Evolutionary conservation across 768 basidiomycete genomes (phyloP).

Genomic region (Austroboletus eburneus): DNA sequence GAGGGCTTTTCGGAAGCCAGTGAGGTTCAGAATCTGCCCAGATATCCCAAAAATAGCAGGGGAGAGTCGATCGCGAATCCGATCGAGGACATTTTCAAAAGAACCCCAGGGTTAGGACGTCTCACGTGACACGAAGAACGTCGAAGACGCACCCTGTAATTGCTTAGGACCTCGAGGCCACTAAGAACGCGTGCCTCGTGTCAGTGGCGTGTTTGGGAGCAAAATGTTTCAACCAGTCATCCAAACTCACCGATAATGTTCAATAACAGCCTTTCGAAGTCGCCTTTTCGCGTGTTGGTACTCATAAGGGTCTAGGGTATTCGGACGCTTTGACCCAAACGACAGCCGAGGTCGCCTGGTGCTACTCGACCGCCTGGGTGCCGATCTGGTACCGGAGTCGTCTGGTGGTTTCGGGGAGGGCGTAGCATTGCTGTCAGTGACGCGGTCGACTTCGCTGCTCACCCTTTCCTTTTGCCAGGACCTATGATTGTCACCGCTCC

Average conservation of each 20-base stretch:
- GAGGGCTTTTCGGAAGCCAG: constrained; percentile 81
- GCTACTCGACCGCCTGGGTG: constrained; percentile 1
- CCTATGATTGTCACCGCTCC: neutral
- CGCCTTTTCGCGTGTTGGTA: constrained; percentile 80
- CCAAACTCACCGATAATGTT: constrained; percentile 65
- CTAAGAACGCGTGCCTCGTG: constrained; percentile 32
- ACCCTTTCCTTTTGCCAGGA: neutral
- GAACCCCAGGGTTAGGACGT: neutral
- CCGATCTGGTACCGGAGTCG: neutral
- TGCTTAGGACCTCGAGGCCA: constrained; percentile 78
- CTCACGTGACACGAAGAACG: neutral
- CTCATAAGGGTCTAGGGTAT: constrained; percentile 66
- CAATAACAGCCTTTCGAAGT: constrained; percentile 75
- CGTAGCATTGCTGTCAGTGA: neutral
- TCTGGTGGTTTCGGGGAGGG: neutral
- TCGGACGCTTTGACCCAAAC: constrained; percentile 4
- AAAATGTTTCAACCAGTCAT: neutral
- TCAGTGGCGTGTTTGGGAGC: constrained; percentile 4
- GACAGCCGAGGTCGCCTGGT: neutral
- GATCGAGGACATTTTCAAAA: neutral
- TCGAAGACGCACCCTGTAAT: constrained; percentile 62
- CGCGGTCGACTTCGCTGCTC: neutral
- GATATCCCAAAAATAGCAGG: neutral
- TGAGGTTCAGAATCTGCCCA: constrained; percentile 79
- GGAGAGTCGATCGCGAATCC: neutral